Percentiles rank a stretch among this genome's conserved stretches.
Evolutionary conservation across 306 rosid species (phyloP).

Genomic region (Crotalaria pallida): DNA sequence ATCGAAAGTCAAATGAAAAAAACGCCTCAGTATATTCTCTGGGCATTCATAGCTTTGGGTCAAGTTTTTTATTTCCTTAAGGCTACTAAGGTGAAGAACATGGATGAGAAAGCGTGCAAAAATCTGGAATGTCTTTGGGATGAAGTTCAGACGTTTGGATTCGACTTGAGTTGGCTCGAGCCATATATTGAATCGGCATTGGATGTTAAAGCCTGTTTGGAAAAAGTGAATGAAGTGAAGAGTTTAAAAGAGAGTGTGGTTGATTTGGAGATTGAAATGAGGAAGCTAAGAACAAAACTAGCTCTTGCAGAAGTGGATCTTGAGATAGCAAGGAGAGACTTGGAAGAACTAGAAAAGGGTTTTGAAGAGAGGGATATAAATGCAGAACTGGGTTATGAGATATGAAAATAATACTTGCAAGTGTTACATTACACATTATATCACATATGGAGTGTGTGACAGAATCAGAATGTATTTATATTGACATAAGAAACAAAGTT

Average conservation of each 20-base stretch:
- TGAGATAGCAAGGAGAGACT: background rate
- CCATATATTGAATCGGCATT: conserved; percentile 24
- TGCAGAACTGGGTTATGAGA: conserved; percentile 22
- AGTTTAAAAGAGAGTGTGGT: background rate
- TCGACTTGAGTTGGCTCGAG: conserved; percentile 25
- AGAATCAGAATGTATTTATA: no score
- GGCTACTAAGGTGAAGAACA: conserved; percentile 5
- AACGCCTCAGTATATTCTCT: conserved; percentile 11
- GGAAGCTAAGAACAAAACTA: conserved; percentile 4
- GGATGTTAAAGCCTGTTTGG: background rate
- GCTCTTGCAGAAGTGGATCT: background rate
- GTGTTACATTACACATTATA: no score
- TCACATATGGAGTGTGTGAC: no score
- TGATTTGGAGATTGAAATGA: conserved; percentile 8
- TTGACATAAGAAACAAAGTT: no score
- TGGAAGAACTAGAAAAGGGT: background rate
- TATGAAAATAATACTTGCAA: background rate
- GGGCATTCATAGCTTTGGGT: conserved; percentile 33
- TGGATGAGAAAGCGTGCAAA: background rate
- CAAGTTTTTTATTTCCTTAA: conserved; percentile 21
- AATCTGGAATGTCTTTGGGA: conserved; percentile 24
- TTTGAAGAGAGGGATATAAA: conserved; percentile 12
- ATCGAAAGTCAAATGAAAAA: conserved; percentile 9
- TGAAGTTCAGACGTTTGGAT: conserved; percentile 13
- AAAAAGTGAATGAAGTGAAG: background rate